Percentiles rank a stretch among this genome's conserved stretches.
Conservation (phyloP, 2,329 filamentous ascomycete genomes). For the Penicillium sp. region DNA sequence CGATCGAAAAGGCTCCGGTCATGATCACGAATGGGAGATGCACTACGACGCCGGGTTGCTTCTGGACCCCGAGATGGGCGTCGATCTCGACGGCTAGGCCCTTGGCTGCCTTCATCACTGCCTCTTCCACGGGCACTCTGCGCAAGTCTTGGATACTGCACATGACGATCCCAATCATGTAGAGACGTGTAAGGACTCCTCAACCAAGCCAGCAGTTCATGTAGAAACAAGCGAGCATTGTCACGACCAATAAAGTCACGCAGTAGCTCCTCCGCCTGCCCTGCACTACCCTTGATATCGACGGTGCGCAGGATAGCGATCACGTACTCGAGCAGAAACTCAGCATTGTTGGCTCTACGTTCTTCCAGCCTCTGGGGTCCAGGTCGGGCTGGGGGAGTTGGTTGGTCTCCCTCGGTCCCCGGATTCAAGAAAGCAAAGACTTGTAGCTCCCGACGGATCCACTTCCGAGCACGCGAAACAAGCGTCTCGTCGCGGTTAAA, state of each 20-base stretch:
- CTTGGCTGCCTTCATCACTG: not conserved
- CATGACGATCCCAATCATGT: conserved; percentile 72
- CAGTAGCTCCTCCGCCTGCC: conserved; percentile 74
- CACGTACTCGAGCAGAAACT: conserved; percentile 82
- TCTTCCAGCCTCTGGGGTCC: conserved; percentile 34
- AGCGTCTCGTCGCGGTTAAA: conserved; percentile 64
- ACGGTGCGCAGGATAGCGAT: conserved; percentile 77
- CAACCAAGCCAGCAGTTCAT: conserved; percentile 79
- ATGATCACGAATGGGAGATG: conserved; percentile 22
- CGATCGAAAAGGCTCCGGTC: conserved; percentile 20
- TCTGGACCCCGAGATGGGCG: not conserved
- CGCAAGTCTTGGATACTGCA: conserved; percentile 58
- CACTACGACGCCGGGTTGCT: conserved; percentile 8
- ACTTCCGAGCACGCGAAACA: conserved; percentile 70
- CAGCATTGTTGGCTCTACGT: conserved; percentile 63
- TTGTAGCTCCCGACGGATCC: conserved; percentile 76
- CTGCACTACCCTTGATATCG: conserved; percentile 72
- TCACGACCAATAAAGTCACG: conserved; percentile 71
- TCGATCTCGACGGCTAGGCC: conserved; percentile 3
- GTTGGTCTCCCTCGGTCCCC: conserved; percentile 18
- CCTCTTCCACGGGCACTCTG: conserved; percentile 1
- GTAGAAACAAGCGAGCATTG: conserved; percentile 70
- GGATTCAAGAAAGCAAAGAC: conserved; percentile 71
- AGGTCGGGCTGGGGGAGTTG: conserved; percentile 15
- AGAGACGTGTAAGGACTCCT: conserved; percentile 71